These are phyloP conservation scores for Blumeria hordei DNA, from an alignment of 2,329 filamentous ascomycete genomes.

Conservation along the genomic window DNA sequence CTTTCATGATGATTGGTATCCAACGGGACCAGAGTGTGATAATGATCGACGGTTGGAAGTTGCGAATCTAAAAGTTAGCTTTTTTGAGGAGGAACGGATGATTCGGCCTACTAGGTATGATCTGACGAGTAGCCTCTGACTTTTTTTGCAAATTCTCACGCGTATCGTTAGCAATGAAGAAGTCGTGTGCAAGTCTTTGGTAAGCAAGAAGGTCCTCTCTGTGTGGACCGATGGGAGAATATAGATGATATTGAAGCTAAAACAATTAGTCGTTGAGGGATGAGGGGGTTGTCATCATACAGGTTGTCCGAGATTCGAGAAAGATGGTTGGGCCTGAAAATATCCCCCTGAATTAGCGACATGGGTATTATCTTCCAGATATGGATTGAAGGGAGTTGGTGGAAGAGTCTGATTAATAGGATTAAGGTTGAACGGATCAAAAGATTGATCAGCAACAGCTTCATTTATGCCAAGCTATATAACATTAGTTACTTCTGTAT, in stretches of 20 bases:
- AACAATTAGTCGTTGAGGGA: conserved; percentile 5
- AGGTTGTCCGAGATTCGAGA: conserved; percentile 30
- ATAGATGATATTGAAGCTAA: conserved; percentile 77
- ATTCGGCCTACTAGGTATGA: conserved; percentile 42
- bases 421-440: conserved; percentile 40
- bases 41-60: conserved; percentile 61
- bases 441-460: conserved; percentile 24
- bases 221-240: conserved; percentile 67
- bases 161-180: conserved; percentile 72
- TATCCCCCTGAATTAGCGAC: conserved; percentile 31
- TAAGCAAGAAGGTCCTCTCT: conserved; percentile 62
- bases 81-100: conserved; percentile 4
- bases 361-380: conserved; percentile 43
- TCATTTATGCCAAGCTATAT: conserved; percentile 22
- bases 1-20: conserved; percentile 64
- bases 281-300: conserved; percentile 18
- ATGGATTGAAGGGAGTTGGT: conserved; percentile 42
- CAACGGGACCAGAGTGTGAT: conserved; percentile 75
- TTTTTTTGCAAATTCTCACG: conserved; percentile 80
- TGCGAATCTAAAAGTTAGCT: conserved; percentile 27
- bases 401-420: conserved; percentile 26
- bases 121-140: conserved; percentile 61
- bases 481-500: conserved; percentile 5
- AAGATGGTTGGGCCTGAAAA: conserved; percentile 34
- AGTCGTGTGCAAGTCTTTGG: conserved; percentile 68